Evolutionary conservation across 495 filamentous ascomycete species (phyloP), one percentile per base, ranked within the genome.

Genomic region (Penicillium samsonianum): DNA sequence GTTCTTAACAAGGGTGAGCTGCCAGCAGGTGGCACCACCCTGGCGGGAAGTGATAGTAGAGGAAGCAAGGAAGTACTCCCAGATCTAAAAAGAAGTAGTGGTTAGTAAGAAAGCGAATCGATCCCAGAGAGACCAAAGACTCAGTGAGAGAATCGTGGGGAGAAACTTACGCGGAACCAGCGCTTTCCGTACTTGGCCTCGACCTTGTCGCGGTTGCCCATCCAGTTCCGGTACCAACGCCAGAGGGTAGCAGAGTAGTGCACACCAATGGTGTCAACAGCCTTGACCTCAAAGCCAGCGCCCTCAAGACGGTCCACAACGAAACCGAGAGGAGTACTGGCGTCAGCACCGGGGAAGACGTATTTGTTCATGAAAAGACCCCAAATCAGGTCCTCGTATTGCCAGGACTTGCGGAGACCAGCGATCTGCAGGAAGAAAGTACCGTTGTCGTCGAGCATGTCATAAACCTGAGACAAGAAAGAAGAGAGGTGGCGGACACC

Each of bases 221-320:
- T 81, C 94, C 94, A 98, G 82, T 98, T 98, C 63, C 94, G 82
- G 80, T 98, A 98, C 94, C 94, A 98, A 68, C 90, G 85, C 94
- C 94, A 98, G 43, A 98, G 78, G 33, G 94, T 98, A 50, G 92
- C 91, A 35, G 91, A 96, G 76, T 98, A 98, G 78, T 98, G 94
- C 40, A 98, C 92, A 64, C 92, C 92, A 63, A 96, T 84, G 48
- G 90, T 96, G 68, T 96, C 90, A 62, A 93, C 68, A 40, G 72
- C 65, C 70, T 82, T 83, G 61, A 83, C 74, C 62, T 83, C 80
- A 51, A 83, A 89, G 23, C 86, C 86, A 33, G 86, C 82, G 50
- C 76, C 83, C 73, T 89, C 86, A 26, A 89, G 78, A 58, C 78
- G 77, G 65, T 87, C 83, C 31, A 88, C 78, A 58, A 87, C 81